Conservation (phyloP, 192 early-diverging fungal genomes). For the Coemansia sp. region DNA sequence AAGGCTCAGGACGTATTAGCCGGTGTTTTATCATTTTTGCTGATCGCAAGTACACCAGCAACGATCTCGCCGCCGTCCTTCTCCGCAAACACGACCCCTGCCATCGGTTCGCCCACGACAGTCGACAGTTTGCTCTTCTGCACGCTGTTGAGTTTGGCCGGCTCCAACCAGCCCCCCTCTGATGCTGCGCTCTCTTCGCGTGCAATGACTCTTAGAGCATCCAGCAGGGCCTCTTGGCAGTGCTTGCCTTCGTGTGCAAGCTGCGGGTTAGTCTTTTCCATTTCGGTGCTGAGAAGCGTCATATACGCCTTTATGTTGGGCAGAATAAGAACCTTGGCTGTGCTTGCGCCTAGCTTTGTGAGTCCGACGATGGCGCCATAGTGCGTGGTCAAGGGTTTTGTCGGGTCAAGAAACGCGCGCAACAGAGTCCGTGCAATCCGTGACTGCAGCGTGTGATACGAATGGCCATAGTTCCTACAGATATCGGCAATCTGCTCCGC, state of each 20-base stretch:
- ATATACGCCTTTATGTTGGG: slow-evolving; percentile 76
- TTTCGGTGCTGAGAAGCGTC: slow-evolving; percentile 46
- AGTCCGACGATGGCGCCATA: slow-evolving; percentile 89
- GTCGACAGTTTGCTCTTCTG: slow-evolving; percentile 32
- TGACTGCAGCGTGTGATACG: slow-evolving; percentile 85
- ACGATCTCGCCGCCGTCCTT: slow-evolving; percentile 30
- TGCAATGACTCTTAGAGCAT: slow-evolving; percentile 25
- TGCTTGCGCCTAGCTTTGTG: slow-evolving; percentile 72
- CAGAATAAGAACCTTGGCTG: slow-evolving; percentile 69
- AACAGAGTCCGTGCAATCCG: slow-evolving; percentile 88
- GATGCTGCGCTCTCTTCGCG: slow-evolving; percentile 1
- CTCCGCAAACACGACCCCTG: slow-evolving; percentile 38
- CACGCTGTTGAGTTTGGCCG: slow-evolving; percentile 15
- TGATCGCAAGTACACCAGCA: slow-evolving; percentile 30
- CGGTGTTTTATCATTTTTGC: neutral
- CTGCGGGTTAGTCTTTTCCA: slow-evolving; percentile 47
- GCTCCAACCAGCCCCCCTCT: slow-evolving; percentile 9
- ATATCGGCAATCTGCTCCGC: slow-evolving; percentile 73
- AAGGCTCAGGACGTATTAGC: no score
- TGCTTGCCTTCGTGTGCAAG: slow-evolving; percentile 29
- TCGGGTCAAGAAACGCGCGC: slow-evolving; percentile 83
- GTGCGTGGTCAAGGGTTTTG: slow-evolving; percentile 76
- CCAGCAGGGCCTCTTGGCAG: slow-evolving; percentile 38
- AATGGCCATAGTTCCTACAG: slow-evolving; percentile 70
- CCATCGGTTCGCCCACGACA: slow-evolving; percentile 38